Conservation (phyloP, 139 green algal species). For the Picochlorum sp. region DNA sequence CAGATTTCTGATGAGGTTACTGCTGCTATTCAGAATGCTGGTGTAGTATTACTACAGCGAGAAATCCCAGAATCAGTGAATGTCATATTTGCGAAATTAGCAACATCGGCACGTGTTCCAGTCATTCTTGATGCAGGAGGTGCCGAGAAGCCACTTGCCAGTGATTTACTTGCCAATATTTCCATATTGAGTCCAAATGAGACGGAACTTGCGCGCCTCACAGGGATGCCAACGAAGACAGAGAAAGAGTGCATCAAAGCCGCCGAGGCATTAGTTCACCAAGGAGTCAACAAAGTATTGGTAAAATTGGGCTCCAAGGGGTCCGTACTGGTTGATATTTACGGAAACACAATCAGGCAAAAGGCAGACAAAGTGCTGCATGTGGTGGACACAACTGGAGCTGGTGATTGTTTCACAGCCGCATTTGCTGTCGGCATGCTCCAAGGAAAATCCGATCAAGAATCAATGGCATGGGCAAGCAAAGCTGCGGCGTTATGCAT, state of each 20-base stretch:
- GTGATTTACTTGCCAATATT: slow-evolving; percentile 54
- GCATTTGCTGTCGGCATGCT: slow-evolving; percentile 70
- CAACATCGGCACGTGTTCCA: slow-evolving; percentile 46
- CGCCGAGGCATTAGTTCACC: slow-evolving; percentile 39
- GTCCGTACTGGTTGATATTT: slow-evolving; percentile 51
- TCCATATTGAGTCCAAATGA: slow-evolving; percentile 81
- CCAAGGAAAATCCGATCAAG: slow-evolving; percentile 44
- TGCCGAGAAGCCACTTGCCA: slow-evolving; percentile 48
- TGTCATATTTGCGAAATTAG: slow-evolving; percentile 48
- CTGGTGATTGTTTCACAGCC: slow-evolving; percentile 90
- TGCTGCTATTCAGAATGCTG: slow-evolving; percentile 26
- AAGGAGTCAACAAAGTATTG: slow-evolving; percentile 58
- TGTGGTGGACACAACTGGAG: slow-evolving; percentile 83
- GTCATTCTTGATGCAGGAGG: slow-evolving; percentile 82
- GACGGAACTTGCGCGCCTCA: slow-evolving; percentile 72
- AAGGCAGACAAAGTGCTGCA: slow-evolving; percentile 5
- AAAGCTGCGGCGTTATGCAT: slow-evolving; percentile 63
- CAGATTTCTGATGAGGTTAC: slow-evolving; percentile 28
- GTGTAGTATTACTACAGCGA: slow-evolving; percentile 71
- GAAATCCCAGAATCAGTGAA: slow-evolving; percentile 79
- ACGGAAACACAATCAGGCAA: slow-evolving; percentile 13
- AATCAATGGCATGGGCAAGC: slow-evolving; percentile 63
- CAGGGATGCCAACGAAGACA: slow-evolving; percentile 45
- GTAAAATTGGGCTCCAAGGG: slow-evolving; percentile 79
- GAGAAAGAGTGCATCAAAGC: slow-evolving; percentile 40